Evolutionary conservation across 2,329 filamentous ascomycete genomes (phyloP), one percentile per base, ranked within the genome.

Genomic region (Aspergillus sp.): DNA sequence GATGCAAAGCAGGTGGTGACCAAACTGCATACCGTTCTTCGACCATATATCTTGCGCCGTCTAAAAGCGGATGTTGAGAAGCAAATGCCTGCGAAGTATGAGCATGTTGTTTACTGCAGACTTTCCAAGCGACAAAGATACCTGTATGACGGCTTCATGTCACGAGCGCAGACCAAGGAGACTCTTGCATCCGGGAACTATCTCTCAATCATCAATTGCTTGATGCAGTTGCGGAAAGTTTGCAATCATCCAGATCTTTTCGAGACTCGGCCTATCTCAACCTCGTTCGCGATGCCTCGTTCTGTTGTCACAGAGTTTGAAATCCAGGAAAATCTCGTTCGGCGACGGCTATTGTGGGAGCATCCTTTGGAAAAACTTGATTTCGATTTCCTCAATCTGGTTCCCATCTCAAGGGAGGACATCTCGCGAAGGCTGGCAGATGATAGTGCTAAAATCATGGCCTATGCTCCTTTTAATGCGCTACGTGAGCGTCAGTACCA

Each of bases 241-340:
- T 99, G 95, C 83, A 99, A 99, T 69, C 95, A 99, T 73, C 96
- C 95, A 0, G 95, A 99, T 77, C 84, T 99, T 8, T 99, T 99
- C 71, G 91, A 98, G 68, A 96, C 96, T 62, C 88, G 95, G 17
- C 93, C 93, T 1, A 98, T 99, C 71, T 95, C 96, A 79, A 99
- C 94, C 0, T 98, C 95, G 1, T 96, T 97, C 76, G 92, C 93
- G 3, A 96, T 98, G 90, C 84, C 87, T 28, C 90, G 84, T 65
- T 96, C 93, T 3, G 88, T 92, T 3, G 82, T 89, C 8, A 87
- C 90, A 2, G 87, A 90, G 41, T 98, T 89, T 70, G 88, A 90
- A 68, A 82, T 86, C 56, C 91, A 89, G 34, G 91, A 96, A 65
- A 79, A 86, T 2, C 81, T 91, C 28, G 80, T 98, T 48, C 86